Evolutionary conservation across 805 yeast genomes (phyloP), one percentile per base, ranked within the genome.

Genomic region (Metschnikowia anglica): DNA sequence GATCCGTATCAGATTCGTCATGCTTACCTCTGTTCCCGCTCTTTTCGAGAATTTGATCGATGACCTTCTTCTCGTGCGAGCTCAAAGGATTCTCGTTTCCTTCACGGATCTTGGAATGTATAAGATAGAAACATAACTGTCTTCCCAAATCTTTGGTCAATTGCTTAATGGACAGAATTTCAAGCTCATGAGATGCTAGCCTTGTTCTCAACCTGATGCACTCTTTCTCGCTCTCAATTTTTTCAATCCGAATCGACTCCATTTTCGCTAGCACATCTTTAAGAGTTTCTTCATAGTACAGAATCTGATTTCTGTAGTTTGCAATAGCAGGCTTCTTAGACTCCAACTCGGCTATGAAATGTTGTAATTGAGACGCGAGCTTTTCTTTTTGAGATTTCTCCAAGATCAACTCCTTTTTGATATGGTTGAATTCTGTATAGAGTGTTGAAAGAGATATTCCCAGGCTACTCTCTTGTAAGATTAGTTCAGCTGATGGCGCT

Each of bases 101-200:
- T 10, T 74, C 77, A 34, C 80, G 73, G 1, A 84, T 66, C 21
- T 80, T 72, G 2, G 86, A 70, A 56, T 85, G 88, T 12, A 84
- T 75, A 28, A 91, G 70, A 27, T 89, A 71, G 37, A 73, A 75
- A 52, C 86, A 88, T n/a, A 93, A 76, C 60, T 91, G 98, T 32
- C 81, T 79, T 5, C 95, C 86, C 29, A 91, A 66, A 56, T 91
- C 97, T 21, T 73, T 65, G 32, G 83, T 76, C 49, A 83, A 80
- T 43, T 74, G 77, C 34, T 74, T 72, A 48, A 85, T 60, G 4
- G 76, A 65, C 12, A 59, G 63, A 11, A 74, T 57, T 51, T 80
- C 83, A 19, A 66, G 60, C 48, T 73, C 73, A 32, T 67, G 61
- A 41, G 79, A 84, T 10, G 62, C 56, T 36, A 63, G 41, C 44